These are phyloP conservation scores for Phoenix roebelenii DNA, from an alignment of 176 grass and related monocot species.

Conservation along the genomic window DNA sequence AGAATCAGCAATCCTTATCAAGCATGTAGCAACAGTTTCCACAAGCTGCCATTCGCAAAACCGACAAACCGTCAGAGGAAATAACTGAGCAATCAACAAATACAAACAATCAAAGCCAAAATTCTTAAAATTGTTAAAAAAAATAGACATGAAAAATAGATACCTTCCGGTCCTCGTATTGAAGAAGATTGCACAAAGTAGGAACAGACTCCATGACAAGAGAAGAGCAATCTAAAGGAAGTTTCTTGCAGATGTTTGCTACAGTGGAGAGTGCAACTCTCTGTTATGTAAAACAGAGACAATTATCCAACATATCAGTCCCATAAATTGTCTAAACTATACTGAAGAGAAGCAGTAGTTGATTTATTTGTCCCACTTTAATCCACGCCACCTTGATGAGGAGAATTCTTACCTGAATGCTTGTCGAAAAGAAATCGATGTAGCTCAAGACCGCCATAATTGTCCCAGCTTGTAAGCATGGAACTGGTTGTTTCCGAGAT, in stretches of 20 bases:
- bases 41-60: conserved; percentile 33
- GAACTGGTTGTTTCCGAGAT: conserved; percentile 47
- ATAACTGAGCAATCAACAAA: no score
- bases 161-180: conserved; percentile 70
- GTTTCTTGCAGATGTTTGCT: conserved; percentile 66
- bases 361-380: no score
- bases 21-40: conserved; percentile 66
- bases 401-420: conserved; percentile 47
- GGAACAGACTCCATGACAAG: conserved; percentile 62
- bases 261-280: conserved; percentile 69
- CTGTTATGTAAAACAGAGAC: conserved; percentile 19
- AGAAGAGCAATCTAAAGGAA: conserved; percentile 47
- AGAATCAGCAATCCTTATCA: conserved; percentile 64
- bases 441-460: conserved; percentile 49
- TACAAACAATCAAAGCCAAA: no score
- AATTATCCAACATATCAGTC: no score
- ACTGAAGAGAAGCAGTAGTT: no score
- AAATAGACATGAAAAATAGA: neutral
- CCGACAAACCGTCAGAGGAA: conserved; percentile 8
- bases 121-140: no score
- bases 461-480: conserved; percentile 72
- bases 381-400: no score
- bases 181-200: conserved; percentile 64
- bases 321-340: no score
- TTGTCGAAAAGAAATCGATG: conserved; percentile 85